Percentiles rank a stretch among this genome's conserved stretches.
Evolutionary conservation across 2,329 filamentous ascomycete species (phyloP).

Genomic region (Mollisia scopiformis): DNA sequence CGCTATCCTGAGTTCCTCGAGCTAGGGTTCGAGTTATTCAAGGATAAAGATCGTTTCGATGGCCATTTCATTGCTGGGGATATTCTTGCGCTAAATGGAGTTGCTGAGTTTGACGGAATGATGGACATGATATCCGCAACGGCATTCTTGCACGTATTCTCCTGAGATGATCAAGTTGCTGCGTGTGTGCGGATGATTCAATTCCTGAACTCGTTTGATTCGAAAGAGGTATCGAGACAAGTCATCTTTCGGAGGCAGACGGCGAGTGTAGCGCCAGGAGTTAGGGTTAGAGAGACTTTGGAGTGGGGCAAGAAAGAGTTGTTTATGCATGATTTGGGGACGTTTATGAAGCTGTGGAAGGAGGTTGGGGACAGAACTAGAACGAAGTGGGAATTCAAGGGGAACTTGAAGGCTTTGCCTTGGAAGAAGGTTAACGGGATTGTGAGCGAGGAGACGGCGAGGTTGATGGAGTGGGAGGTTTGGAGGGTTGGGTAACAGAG

Average conservation of each 20-base stretch:
- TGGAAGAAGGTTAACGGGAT: neutral
- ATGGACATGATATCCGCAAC: slow-evolving; percentile 45
- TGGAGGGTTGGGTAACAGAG: neutral
- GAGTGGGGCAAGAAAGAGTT: neutral
- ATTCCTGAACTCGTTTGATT: neutral
- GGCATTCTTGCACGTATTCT: slow-evolving; percentile 48
- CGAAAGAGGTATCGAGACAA: neutral
- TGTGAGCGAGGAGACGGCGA: neutral
- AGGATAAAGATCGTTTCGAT: slow-evolving; percentile 36
- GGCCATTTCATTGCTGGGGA: slow-evolving; percentile 38
- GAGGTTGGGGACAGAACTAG: neutral
- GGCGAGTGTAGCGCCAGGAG: neutral
- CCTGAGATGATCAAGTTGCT: slow-evolving; percentile 38
- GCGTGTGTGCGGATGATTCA: neutral
- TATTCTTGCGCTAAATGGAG: slow-evolving; percentile 27
- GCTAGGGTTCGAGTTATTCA: slow-evolving; percentile 41
- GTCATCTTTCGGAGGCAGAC: neutral
- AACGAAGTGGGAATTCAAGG: neutral
- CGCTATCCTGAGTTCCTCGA: slow-evolving; percentile 37
- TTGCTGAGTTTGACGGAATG: slow-evolving; percentile 40
- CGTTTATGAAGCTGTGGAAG: neutral
- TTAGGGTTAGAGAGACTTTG: neutral
- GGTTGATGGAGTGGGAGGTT: neutral
- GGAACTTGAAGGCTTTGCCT: neutral
- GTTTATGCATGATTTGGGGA: neutral